A percentile compares a stretch with the other conserved stretches of the same genome.
These are phyloP conservation scores for Termitomyces sp. DNA, from an alignment of 768 basidiomycete genomes.

Conservation along the genomic window DNA sequence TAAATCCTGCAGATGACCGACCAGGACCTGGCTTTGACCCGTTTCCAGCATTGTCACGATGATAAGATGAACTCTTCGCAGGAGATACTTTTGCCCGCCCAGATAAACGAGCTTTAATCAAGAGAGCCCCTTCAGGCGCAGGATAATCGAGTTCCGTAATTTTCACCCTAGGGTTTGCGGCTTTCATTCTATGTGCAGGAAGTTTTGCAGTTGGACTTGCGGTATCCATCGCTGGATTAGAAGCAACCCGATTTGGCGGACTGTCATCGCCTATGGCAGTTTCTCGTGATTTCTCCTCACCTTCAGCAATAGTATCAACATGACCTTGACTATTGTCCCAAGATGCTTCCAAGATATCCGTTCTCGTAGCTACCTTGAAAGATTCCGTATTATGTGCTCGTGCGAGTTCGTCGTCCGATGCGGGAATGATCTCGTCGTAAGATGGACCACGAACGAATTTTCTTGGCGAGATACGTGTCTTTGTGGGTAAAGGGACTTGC, in stretches of 20 bases:
- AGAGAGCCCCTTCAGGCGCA: conserved; percentile 33
- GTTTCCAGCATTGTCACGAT: neutral
- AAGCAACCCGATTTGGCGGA: neutral
- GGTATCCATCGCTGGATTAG: neutral
- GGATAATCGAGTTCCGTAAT: conserved; percentile 35
- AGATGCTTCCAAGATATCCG: neutral
- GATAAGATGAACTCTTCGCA: neutral
- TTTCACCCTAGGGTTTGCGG: conserved; percentile 50
- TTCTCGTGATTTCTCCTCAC: neutral
- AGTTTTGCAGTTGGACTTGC: conserved; percentile 8
- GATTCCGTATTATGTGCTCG: neutral
- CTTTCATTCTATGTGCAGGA: conserved; percentile 42
- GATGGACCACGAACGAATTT: conserved; percentile 21
- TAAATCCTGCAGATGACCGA: conserved; percentile 40
- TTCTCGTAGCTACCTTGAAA: neutral
- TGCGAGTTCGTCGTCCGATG: conserved; percentile 30
- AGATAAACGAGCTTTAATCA: conserved; percentile 44
- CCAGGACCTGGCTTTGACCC: conserved; percentile 43
- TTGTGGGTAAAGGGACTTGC: conserved; percentile 14
- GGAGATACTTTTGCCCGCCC: conserved; percentile 15
- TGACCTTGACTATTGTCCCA: neutral
- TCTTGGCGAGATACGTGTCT: conserved; percentile 5
- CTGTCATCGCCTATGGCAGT: neutral
- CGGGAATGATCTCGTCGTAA: conserved; percentile 23
- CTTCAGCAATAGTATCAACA: neutral